Evolutionary conservation across 495 filamentous ascomycete species (phyloP).

Genomic region (Penicillium pulvis): DNA sequence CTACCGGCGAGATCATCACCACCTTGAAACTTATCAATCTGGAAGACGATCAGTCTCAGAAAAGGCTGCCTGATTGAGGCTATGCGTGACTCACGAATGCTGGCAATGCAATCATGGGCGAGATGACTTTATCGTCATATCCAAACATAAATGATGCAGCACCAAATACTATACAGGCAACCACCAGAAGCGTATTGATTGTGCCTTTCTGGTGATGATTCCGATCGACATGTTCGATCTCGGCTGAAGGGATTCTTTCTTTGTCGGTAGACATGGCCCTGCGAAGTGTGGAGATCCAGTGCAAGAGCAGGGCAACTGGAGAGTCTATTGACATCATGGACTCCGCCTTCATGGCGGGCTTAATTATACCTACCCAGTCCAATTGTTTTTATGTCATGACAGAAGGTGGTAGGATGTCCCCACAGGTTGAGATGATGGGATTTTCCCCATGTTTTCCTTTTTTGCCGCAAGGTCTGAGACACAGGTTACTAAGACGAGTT

Average conservation of each 20-base stretch:
- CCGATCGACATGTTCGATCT: slow-evolving; percentile 29
- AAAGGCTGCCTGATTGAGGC: neutral
- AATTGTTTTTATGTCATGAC: neutral
- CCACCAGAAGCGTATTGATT: slow-evolving; percentile 32
- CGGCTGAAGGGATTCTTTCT: slow-evolving; percentile 6
- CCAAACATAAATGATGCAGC: slow-evolving; percentile 43
- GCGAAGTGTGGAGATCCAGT: slow-evolving; percentile 10
- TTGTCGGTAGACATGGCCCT: slow-evolving; percentile 15
- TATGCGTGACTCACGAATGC: slow-evolving; percentile 32
- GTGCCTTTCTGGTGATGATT: slow-evolving; percentile 15
- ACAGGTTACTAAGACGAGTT: slow-evolving; percentile 10
- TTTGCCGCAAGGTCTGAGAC: neutral
- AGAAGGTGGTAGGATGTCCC: slow-evolving; percentile 10
- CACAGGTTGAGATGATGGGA: slow-evolving; percentile 17
- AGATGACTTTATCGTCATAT: slow-evolving; percentile 46
- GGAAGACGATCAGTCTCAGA: neutral
- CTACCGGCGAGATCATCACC: slow-evolving; percentile 27
- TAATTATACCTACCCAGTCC: slow-evolving; percentile 6
- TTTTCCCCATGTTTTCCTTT: slow-evolving; percentile 20
- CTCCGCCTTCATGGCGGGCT: slow-evolving; percentile 11
- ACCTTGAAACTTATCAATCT: slow-evolving; percentile 41
- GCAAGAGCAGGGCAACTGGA: slow-evolving; percentile 13
- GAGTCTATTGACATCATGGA: neutral
- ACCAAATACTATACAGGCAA: slow-evolving; percentile 36
- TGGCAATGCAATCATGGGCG: slow-evolving; percentile 37